A percentile compares a stretch with the other conserved stretches of the same genome.
Conservation (phyloP, 805 yeast species). For the Saccharomycopsis sp. region DNA sequence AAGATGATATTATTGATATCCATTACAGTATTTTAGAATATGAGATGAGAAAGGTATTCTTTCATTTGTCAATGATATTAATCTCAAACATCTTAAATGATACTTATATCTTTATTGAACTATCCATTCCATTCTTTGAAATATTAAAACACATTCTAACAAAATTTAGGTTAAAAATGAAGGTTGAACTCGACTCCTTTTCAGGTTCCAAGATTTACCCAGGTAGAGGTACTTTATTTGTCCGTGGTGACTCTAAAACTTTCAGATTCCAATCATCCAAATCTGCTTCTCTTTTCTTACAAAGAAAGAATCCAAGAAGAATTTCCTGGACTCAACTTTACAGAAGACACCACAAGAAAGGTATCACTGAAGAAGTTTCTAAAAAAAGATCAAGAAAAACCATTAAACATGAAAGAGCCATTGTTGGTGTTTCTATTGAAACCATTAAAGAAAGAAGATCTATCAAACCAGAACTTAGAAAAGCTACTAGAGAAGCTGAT, state of each 20-base stretch:
- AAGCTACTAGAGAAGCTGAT: constrained; percentile 63
- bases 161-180: constrained; percentile 39
- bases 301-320: constrained; percentile 99
- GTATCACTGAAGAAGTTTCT: constrained; percentile 96
- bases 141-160: no score
- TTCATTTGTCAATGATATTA: no score
- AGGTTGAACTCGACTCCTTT: constrained; percentile 99
- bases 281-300: constrained; percentile 95
- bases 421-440: constrained; percentile 98
- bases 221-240: constrained; percentile 99
- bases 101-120: no score
- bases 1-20: no score
- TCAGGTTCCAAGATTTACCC: constrained; percentile 99
- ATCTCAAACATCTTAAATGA: no score
- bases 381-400: constrained; percentile 97
- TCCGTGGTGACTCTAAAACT: constrained; percentile 99
- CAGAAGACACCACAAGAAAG: constrained; percentile 99
- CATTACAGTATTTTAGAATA: no score
- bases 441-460: constrained; percentile 97
- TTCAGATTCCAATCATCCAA: constrained; percentile 99
- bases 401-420: constrained; percentile 97
- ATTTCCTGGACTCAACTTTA: constrained; percentile 98
- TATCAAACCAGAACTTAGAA: constrained; percentile 70
- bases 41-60: no score
- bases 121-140: no score